Conservation (phyloP, 345 rosid genomes). For the Pistacia vera region DNA sequence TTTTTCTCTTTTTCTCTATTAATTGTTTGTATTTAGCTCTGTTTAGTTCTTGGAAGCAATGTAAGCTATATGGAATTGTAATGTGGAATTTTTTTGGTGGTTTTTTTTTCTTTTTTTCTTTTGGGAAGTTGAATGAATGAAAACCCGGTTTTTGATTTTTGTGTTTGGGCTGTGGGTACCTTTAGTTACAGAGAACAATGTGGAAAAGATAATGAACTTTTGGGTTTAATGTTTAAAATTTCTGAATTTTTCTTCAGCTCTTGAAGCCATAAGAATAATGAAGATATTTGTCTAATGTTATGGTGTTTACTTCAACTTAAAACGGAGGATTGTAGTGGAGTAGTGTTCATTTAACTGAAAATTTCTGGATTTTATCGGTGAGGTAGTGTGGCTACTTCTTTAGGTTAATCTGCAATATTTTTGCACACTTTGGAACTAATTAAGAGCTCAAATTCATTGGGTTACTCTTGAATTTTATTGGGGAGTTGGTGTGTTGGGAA, state of each 20-base stretch:
- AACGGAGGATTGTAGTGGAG: not conserved
- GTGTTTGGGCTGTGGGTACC: not conserved
- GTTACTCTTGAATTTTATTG: not conserved
- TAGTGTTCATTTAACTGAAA: too few relatives aligned
- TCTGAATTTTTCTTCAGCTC: not conserved
- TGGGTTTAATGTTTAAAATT: not conserved
- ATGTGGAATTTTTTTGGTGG: not conserved
- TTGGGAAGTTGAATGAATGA: not conserved
- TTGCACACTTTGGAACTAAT: not conserved
- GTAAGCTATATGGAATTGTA: not conserved
- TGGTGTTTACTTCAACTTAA: not conserved
- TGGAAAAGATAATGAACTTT: not conserved
- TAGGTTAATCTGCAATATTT: not conserved
- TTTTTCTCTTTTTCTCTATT: not conserved
- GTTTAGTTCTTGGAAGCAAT: not conserved
- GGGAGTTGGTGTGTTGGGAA: not conserved
- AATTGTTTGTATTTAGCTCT: not conserved
- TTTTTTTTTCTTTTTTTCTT: not conserved
- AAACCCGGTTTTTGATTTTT: not conserved
- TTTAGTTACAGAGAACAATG: slow-evolving; percentile 11
- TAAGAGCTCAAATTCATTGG: not conserved
- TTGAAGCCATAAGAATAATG: not conserved
- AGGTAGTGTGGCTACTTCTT: not conserved
- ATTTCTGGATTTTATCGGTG: not conserved
- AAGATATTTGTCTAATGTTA: not conserved